phyloP scores from a whole-genome alignment of 2,329 filamentous ascomycete genomes.

The Fusarium gaditjirri region DNA sequence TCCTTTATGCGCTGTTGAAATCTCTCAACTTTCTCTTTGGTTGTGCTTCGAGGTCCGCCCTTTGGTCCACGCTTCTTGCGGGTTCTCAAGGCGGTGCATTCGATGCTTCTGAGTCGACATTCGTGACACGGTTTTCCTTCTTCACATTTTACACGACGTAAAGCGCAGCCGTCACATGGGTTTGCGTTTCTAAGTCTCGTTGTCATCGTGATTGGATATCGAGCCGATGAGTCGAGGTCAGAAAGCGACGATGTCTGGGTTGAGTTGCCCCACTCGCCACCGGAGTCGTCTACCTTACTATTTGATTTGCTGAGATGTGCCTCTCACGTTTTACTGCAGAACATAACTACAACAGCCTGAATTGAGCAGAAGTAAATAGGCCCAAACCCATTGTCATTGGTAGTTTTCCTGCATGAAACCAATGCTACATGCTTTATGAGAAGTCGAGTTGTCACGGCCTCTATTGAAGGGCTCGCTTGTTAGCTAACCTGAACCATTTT shows the following conservation, averaged over 20 bases:
- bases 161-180: slow-evolving; percentile 32
- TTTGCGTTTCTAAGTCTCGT: slow-evolving; percentile 29
- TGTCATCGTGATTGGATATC: slow-evolving; percentile 9
- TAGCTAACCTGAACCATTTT: not conserved
- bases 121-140: slow-evolving; percentile 31
- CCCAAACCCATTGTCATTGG: not conserved
- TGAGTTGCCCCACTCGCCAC: slow-evolving; percentile 27
- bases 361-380: not conserved
- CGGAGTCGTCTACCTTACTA: not conserved
- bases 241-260: slow-evolving; percentile 14
- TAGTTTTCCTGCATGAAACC: too few species aligned
- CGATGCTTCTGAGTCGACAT: slow-evolving; percentile 29
- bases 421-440: not conserved
- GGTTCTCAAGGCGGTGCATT: slow-evolving; percentile 22
- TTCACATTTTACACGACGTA: slow-evolving; percentile 33
- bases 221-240: not conserved
- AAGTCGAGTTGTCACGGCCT: not conserved
- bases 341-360: not conserved
- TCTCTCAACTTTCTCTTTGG: slow-evolving; percentile 25
- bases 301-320: slow-evolving; percentile 5
- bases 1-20: slow-evolving; percentile 31
- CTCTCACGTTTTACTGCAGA: not conserved
- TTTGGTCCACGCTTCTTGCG: slow-evolving; percentile 34
- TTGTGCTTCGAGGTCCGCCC: slow-evolving; percentile 26
- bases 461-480: not conserved